Evolutionary conservation across 176 grass and related monocot genomes (phyloP).

Genomic region (Hordeum marinum): DNA sequence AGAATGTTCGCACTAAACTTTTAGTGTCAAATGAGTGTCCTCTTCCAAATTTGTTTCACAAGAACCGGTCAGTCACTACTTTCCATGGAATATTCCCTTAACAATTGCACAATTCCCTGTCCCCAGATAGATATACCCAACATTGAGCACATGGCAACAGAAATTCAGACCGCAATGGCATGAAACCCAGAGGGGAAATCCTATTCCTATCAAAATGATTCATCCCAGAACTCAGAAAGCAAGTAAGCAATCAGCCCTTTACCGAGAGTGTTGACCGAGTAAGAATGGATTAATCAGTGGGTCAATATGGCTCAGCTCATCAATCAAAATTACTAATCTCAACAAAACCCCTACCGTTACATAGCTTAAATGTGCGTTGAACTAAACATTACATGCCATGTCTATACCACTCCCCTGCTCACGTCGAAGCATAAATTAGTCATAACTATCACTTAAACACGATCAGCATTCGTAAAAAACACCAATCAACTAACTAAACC

Average conservation of each 20-base stretch:
- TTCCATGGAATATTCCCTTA: neutral
- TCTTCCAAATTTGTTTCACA: neutral
- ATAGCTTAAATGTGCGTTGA: neutral
- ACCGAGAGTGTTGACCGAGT: neutral
- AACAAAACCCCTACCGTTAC: neutral
- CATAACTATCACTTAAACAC: neutral
- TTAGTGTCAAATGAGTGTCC: neutral
- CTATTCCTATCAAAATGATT: slow-evolving; percentile 7
- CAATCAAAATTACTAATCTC: neutral
- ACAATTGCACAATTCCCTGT: neutral
- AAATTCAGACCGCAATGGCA: neutral
- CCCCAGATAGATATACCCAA: neutral
- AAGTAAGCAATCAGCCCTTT: neutral
- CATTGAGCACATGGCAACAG: neutral
- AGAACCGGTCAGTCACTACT: neutral
- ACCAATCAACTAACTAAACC: neutral
- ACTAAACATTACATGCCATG: neutral
- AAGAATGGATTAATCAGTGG: neutral
- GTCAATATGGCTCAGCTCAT: neutral
- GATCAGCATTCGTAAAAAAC: neutral
- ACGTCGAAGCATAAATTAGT: neutral
- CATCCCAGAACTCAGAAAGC: neutral
- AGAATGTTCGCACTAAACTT: neutral
- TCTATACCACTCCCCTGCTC: neutral
- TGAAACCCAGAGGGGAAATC: neutral